phyloP scores from a whole-genome alignment of 768 basidiomycete species.

The Holtermanniella nyarrowii region DNA sequence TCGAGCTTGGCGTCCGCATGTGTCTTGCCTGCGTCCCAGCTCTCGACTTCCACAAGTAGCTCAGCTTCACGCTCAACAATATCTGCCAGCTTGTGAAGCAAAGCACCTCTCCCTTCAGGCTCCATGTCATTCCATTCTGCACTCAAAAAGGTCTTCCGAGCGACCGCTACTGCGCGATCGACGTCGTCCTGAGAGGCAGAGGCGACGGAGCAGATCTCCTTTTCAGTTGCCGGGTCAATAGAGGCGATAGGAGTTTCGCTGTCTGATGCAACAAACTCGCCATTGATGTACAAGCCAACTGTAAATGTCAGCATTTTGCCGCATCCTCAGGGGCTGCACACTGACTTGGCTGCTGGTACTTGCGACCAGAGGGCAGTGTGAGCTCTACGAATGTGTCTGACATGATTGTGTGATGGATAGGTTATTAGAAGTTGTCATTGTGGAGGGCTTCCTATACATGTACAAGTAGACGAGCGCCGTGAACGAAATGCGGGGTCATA shows the following conservation, averaged over 20 bases:
- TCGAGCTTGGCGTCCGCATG: slow-evolving; percentile 28
- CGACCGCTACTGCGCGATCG: slow-evolving; percentile 54
- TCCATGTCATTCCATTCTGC: slow-evolving; percentile 27
- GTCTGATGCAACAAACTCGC: neutral
- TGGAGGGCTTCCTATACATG: too few relatives aligned
- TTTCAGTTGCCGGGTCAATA: slow-evolving; percentile 2
- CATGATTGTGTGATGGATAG: too few relatives aligned
- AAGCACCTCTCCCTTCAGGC: neutral
- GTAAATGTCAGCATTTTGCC: neutral
- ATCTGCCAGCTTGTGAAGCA: slow-evolving; percentile 54
- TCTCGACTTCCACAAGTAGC: slow-evolving; percentile 59
- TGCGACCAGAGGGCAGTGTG: neutral
- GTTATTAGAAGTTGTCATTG: too few relatives aligned
- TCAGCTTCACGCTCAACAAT: slow-evolving; percentile 53
- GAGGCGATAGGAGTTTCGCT: neutral
- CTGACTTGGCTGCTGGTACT: neutral
- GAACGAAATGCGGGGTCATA: too few relatives aligned
- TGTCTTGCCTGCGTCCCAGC: slow-evolving; percentile 51
- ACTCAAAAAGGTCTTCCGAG: slow-evolving; percentile 33
- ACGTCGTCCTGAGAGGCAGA: slow-evolving; percentile 55
- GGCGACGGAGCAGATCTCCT: neutral
- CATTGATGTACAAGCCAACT: neutral
- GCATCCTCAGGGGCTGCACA: neutral
- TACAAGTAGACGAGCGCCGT: too few relatives aligned
- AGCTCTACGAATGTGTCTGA: neutral